Evolutionary conservation across 495 filamentous ascomycete species (phyloP).

Genomic region (Annulohypoxylon nitens): DNA sequence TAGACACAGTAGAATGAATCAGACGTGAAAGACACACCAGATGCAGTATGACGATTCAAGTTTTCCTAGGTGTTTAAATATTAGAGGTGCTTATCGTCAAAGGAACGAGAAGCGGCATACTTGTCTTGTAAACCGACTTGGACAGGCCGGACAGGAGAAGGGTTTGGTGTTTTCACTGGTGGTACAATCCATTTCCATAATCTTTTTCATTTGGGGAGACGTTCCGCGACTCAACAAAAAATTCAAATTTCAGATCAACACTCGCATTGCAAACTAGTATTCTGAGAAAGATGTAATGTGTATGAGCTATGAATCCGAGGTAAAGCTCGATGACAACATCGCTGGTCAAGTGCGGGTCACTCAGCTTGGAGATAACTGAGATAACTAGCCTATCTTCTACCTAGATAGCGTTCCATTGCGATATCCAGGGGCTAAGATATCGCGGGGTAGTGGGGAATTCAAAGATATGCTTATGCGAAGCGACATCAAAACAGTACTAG

Average conservation of each 20-base stretch:
- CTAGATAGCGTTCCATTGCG: background rate
- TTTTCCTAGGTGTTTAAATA: background rate
- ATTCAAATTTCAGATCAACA: background rate
- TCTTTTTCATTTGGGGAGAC: background rate
- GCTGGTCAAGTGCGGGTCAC: too few species aligned
- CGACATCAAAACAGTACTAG: background rate
- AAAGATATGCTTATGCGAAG: background rate
- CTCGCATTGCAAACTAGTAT: background rate
- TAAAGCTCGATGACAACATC: too few species aligned
- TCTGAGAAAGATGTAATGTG: too few species aligned
- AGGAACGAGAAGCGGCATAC: background rate
- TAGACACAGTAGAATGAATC: background rate
- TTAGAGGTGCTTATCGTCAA: background rate
- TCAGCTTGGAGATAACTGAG: background rate
- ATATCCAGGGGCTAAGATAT: slow-evolving; percentile 1
- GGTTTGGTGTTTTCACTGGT: slow-evolving; percentile 2
- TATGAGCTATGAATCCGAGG: too few species aligned
- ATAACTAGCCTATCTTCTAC: background rate
- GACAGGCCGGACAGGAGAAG: slow-evolving; percentile 5
- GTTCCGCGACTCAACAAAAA: background rate
- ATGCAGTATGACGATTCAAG: slow-evolving; percentile 3
- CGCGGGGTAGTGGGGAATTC: slow-evolving; percentile 5
- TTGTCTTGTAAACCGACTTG: slow-evolving; percentile 12
- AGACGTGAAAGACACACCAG: background rate
- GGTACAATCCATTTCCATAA: background rate